These are phyloP conservation scores for Vitellaria paradoxa DNA, from an alignment of 179 eudicot genomes.

Conservation along the genomic window DNA sequence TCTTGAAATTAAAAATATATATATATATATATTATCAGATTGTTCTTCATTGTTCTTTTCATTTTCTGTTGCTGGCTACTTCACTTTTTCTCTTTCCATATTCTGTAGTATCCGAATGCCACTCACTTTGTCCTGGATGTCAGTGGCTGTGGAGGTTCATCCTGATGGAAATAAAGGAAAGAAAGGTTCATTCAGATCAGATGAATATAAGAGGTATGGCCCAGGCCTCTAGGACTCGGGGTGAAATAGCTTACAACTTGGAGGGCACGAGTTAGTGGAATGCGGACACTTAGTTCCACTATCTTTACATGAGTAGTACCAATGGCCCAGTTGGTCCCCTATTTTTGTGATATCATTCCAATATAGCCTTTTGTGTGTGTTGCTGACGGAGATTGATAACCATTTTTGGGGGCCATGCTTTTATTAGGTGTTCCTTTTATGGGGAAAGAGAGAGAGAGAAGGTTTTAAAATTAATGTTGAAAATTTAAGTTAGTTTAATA, in stretches of 20 bases:
- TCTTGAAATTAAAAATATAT: background rate
- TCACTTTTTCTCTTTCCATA: background rate
- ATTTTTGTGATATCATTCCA: conserved; percentile 5
- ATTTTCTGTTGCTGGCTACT: background rate
- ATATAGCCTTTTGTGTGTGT: background rate
- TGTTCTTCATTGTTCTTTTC: background rate
- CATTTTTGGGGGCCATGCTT: conserved; percentile 8
- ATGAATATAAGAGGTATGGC: background rate
- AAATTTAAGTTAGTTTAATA: too few relatives aligned
- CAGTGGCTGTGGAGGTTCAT: background rate
- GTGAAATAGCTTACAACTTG: background rate
- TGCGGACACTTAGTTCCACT: conserved; percentile 20
- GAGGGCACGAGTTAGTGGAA: conserved; percentile 28
- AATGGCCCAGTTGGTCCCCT: conserved; percentile 5
- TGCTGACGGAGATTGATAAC: conserved; percentile 16
- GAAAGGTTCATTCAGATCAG: background rate
- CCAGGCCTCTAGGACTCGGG: too few relatives aligned
- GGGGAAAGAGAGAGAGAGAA: too few relatives aligned
- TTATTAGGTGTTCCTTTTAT: background rate
- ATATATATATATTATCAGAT: background rate
- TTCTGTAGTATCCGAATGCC: background rate
- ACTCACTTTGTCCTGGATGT: background rate
- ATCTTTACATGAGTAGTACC: conserved; percentile 3
- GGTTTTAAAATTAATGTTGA: too few relatives aligned
- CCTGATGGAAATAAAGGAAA: background rate